Base-by-base conservation (phyloP, 225 moss, liverwort and hornwort genomes). In the Takakia lepidozioides region DNA sequence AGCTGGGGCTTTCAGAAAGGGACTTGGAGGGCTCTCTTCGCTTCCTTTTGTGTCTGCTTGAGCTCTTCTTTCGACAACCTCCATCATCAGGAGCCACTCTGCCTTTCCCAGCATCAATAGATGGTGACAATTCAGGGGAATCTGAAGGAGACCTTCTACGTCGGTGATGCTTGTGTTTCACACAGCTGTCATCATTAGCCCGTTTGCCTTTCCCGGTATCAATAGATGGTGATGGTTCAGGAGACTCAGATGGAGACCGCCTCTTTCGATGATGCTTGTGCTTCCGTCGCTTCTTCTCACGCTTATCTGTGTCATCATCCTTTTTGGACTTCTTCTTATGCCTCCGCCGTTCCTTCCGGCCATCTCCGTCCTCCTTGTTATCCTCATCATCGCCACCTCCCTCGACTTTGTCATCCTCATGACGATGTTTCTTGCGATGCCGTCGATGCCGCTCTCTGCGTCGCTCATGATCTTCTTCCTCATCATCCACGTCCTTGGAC, bases 251-350 rank as follows among this genome's bases (percentile, higher is more conserved):
- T 9, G 64, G 60, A 29, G 73, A 67, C 30, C 69, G 66, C 42
- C 60, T 74, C 67, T 54, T 66, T 25, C 64, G 49, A 38, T 79
- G 75, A 48, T 62, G 70, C n/a, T 70, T 67, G 50, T 82, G 76
- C 55, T 64, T 82, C 27, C 88, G 81, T 41, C 83, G 73, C 37
- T 73, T 93, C 69, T 66, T 83, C 43, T 86, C 85, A 21, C 83
- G 73, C 67, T 80, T 85, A 54, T 93, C 88, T 30, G 48, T 52
- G 2, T 84, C 85, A 18, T 93, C 93, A 32, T 86, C 85, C 62
- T 73, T 79, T 52, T 74, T 71, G 25, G 78, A 78, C 46, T 68
- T 88, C 30, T 57, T 68, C 67, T 74, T 88, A 32, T 84, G 93
- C 5, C 86, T 72, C 46, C 88, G 67, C 49, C 81, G 73, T 27